A percentile compares a stretch with the other conserved stretches of the same genome.
Evolutionary conservation across 495 filamentous ascomycete genomes (phyloP).

Genomic region (Aspergillus carlsbadensis): DNA sequence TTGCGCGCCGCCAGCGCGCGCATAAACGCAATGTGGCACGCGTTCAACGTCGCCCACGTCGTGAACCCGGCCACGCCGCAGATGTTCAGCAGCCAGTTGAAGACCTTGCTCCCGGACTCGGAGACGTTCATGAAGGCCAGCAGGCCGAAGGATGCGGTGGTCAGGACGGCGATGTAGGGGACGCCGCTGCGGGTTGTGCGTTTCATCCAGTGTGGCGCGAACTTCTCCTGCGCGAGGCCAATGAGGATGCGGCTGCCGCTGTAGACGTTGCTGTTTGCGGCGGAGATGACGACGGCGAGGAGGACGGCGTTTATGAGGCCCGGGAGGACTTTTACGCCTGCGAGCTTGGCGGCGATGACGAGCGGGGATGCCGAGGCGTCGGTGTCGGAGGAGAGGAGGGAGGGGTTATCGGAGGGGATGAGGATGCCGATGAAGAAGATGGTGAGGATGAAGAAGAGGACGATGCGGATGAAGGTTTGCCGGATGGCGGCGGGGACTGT

Average conservation of each 20-base stretch:
- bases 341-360: conserved; percentile 47
- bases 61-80: conserved; percentile 59
- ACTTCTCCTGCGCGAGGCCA: conserved; percentile 40
- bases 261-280: conserved; percentile 48
- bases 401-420: conserved; percentile 50
- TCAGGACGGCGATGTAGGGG: conserved; percentile 52
- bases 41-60: conserved; percentile 54
- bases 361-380: conserved; percentile 48
- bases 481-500: conserved; percentile 71
- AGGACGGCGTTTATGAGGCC: conserved; percentile 52
- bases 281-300: conserved; percentile 44
- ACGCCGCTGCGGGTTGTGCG: conserved; percentile 59
- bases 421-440: conserved; percentile 75
- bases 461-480: conserved; percentile 73
- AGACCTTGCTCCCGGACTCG: conserved; percentile 42
- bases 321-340: conserved; percentile 43
- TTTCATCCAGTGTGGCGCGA: conserved; percentile 44
- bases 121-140: conserved; percentile 48
- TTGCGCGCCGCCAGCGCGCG: conserved; percentile 49
- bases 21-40: conserved; percentile 57
- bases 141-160: conserved; percentile 50
- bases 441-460: conserved; percentile 71
- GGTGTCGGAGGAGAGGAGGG: no score
- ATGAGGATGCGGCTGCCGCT: conserved; percentile 46
- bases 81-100: conserved; percentile 56